Evolutionary conservation across 2,329 filamentous ascomycete species (phyloP).

Genomic region (Aspergillus candidus): DNA sequence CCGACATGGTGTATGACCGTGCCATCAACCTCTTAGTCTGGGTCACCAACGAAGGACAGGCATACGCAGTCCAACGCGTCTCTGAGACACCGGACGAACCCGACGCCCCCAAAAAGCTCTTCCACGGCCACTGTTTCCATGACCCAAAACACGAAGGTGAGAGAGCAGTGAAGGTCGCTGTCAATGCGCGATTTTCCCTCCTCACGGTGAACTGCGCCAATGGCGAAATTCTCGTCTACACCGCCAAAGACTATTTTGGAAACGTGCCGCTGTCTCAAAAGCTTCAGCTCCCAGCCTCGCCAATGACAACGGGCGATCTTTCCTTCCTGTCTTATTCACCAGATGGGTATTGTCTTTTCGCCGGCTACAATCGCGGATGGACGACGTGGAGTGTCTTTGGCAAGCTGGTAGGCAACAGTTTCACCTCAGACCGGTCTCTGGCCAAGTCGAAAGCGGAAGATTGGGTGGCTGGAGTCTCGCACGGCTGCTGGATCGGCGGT

Average conservation of each 20-base stretch:
- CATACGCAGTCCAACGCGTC: conserved; percentile 79
- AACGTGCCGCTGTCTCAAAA: conserved; percentile 85
- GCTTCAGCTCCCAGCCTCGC: conserved; percentile 63
- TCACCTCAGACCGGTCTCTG: conserved; percentile 61
- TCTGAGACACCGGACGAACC: conserved; percentile 38
- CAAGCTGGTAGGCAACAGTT: conserved; percentile 79
- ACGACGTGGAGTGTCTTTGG: conserved; percentile 97
- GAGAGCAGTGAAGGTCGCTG: conserved; percentile 66
- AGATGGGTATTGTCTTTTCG: conserved; percentile 93
- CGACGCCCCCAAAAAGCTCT: conserved; percentile 58
- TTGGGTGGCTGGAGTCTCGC: conserved; percentile 74
- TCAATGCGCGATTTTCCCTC: conserved; percentile 92
- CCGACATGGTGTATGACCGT: conserved; percentile 85
- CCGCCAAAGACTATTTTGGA: conserved; percentile 84
- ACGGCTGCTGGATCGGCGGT: conserved; percentile 79
- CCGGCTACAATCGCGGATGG: conserved; percentile 89
- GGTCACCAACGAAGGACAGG: conserved; percentile 81
- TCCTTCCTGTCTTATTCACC: conserved; percentile 80
- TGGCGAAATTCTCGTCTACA: conserved; percentile 82
- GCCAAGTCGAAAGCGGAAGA: conserved; percentile 65
- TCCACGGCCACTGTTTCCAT: conserved; percentile 89
- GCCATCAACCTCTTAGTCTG: conserved; percentile 95
- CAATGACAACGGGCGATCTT: conserved; percentile 61
- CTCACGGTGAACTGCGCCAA: conserved; percentile 78
- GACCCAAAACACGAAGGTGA: conserved; percentile 55